A percentile compares a stretch with the other conserved stretches of the same genome.
Evolutionary conservation across 768 basidiomycete species (phyloP).

Genomic region (Lentinula guzmanii): DNA sequence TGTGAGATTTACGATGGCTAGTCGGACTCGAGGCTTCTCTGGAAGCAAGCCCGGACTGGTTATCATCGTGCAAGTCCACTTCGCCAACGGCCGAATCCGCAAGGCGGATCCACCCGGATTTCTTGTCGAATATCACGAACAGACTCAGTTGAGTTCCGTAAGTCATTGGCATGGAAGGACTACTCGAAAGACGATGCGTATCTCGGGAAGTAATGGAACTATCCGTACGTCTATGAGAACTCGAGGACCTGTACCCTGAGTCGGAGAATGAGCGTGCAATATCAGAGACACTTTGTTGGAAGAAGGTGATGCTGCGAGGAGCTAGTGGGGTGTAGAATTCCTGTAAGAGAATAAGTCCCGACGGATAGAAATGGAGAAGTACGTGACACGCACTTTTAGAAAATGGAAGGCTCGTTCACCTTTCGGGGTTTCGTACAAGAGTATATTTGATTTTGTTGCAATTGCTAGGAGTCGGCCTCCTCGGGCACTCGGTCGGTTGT

Average conservation of each 20-base stretch:
- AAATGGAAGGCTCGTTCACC: constrained; percentile 81
- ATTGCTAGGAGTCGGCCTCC: constrained; percentile 61
- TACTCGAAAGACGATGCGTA: constrained; percentile 18
- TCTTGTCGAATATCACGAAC: constrained; percentile 86
- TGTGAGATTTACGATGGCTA: constrained; percentile 15
- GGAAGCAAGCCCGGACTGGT: constrained; percentile 14
- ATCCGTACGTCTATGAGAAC: constrained; percentile 34
- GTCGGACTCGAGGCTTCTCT: constrained; percentile 8
- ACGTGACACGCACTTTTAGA: constrained; percentile 49
- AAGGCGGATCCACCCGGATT: constrained; percentile 76
- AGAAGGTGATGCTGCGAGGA: constrained; percentile 62
- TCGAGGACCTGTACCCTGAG: constrained; percentile 17
- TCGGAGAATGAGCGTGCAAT: constrained; percentile 38
- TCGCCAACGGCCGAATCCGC: constrained; percentile 79
- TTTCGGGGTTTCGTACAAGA: constrained; percentile 76
- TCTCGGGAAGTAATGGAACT: constrained; percentile 33
- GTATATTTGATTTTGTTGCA: constrained; percentile 65
- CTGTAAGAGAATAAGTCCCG: constrained; percentile 27
- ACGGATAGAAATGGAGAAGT: not conserved
- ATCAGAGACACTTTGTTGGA: constrained; percentile 62
- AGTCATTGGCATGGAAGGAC: constrained; percentile 25
- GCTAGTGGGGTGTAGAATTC: constrained; percentile 79
- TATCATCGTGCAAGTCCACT: constrained; percentile 53
- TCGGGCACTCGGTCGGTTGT: constrained; percentile 36
- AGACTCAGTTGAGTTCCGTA: constrained; percentile 72